Base-by-base conservation (phyloP, 768 basidiomycete genomes). In the Neoboletus subvelutipes region DNA sequence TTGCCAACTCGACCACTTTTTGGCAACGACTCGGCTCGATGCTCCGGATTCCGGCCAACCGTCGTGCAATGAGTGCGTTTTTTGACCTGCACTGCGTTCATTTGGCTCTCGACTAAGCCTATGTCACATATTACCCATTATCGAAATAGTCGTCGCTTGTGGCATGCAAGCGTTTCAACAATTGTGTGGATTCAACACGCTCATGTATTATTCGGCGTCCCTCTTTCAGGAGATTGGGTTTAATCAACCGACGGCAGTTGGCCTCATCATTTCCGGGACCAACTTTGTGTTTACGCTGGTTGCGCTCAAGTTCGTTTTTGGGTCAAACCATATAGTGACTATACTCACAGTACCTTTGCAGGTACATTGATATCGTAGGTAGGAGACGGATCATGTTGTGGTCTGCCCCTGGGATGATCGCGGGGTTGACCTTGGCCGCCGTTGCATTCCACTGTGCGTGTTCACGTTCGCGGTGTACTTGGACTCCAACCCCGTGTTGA, bases 101-200 rank as follows among this genome's bases (percentile, higher is more conserved):
- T 31, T 17, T 42, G 17, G 28, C 54, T 37, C 24, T 48, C 13
- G 36, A 55, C 55, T 54, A 11, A 57, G 12, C 24, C 17, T 55
- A 24, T 6, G 1, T 36, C 15, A 7, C 29, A 13, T 18, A 2
- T 11, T 8, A 20, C 22, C 3, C 33, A 36, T 22, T 7, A 3
- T 5, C 6, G 37, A 50, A 26, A 55, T 55, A 90, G 87, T 88
- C 60, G 78, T 93, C 15, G 87, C 82, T 11, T 89, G 88, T 66
- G 90, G 87, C 43, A 83, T 92, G 71, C 90, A 92, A 73, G 89
- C 87, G 0, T 86, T 85, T 71, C 91, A 94, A 66, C 91, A 92
- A 67, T 77, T 92, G 0, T 92, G 85, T 58, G 91, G 91, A 2
- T 92, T 91, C 77, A 92, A 92, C 64, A 90, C 90, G 0, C 79